A percentile compares a stretch with the other conserved stretches of the same genome.
Evolutionary conservation across 2,329 filamentous ascomycete genomes (phyloP).

Genomic region (Neodidymelliopsis sp.): DNA sequence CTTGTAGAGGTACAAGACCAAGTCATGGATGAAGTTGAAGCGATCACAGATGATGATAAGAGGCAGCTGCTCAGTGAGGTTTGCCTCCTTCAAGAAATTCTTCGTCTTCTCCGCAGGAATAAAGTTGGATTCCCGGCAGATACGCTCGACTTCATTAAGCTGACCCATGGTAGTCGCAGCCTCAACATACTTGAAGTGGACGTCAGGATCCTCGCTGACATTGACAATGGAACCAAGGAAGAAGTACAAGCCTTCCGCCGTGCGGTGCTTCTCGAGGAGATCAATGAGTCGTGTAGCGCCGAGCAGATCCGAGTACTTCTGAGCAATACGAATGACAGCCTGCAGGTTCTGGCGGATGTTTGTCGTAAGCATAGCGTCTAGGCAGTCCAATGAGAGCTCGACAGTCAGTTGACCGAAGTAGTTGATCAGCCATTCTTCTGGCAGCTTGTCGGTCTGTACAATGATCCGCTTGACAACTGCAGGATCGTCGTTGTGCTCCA

Average conservation of each 20-base stretch:
- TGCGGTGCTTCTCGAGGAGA: slow-evolving; percentile 96
- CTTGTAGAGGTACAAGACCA: slow-evolving; percentile 97
- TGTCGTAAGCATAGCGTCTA: slow-evolving; percentile 94
- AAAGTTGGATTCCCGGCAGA: slow-evolving; percentile 88
- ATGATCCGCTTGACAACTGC: slow-evolving; percentile 88
- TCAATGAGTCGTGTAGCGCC: slow-evolving; percentile 89
- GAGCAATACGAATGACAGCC: slow-evolving; percentile 92
- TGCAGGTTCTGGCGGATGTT: slow-evolving; percentile 98
- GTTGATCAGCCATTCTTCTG: slow-evolving; percentile 86
- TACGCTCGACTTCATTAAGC: slow-evolving; percentile 93
- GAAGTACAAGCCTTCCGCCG: slow-evolving; percentile 95
- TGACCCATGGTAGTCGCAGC: slow-evolving; percentile 93
- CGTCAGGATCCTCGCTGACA: slow-evolving; percentile 90
- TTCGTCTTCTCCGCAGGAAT: slow-evolving; percentile 95
- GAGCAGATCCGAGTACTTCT: slow-evolving; percentile 96
- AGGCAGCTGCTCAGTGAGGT: slow-evolving; percentile 88
- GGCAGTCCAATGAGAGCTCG: slow-evolving; percentile 90
- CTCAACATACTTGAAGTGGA: slow-evolving; percentile 99
- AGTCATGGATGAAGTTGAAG: slow-evolving; percentile 98
- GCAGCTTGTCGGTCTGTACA: slow-evolving; percentile 85
- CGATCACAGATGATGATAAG: slow-evolving; percentile 98
- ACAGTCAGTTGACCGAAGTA: slow-evolving; percentile 96
- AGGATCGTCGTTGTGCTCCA: slow-evolving; percentile 95
- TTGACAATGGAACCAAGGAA: slow-evolving; percentile 99
- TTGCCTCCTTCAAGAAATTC: slow-evolving; percentile 98